Evolutionary conservation across 805 yeast genomes (phyloP).

Genomic region (Suhomyces sp.): DNA sequence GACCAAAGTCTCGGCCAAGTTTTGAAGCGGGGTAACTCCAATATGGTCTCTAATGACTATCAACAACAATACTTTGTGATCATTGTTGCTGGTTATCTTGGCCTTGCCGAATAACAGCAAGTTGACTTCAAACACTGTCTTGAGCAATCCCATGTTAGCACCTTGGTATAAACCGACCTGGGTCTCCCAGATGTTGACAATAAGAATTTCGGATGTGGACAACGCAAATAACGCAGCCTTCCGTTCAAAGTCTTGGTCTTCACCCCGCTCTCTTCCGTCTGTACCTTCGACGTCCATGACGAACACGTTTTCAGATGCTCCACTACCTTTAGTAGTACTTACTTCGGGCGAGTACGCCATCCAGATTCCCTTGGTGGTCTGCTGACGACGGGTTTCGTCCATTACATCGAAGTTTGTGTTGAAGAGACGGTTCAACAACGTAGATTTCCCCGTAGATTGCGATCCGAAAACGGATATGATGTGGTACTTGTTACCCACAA

Average conservation of each 20-base stretch:
- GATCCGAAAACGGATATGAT: constrained; percentile 95
- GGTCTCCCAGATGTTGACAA: constrained; percentile 94
- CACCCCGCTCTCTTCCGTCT: constrained; percentile 97
- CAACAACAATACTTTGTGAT: constrained; percentile 64
- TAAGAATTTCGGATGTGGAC: constrained; percentile 84
- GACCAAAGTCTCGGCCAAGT: constrained; percentile 64
- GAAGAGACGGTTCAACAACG: constrained; percentile 80
- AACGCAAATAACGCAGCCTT: constrained; percentile 94
- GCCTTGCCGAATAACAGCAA: constrained; percentile 74
- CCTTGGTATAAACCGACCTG: constrained; percentile 97
- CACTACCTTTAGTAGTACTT: constrained; percentile 17
- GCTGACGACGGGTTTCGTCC: constrained; percentile 84
- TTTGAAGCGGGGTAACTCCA: constrained; percentile 78
- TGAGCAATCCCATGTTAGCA: constrained; percentile 91
- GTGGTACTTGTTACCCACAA: constrained; percentile 72
- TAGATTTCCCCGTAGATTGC: constrained; percentile 95
- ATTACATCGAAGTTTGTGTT: constrained; percentile 88
- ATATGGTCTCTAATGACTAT: constrained; percentile 92
- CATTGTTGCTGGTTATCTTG: constrained; percentile 26
- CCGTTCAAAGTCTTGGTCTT: constrained; percentile 96
- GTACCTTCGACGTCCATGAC: constrained; percentile 99
- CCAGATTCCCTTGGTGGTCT: constrained; percentile 61
- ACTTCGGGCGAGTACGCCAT: constrained; percentile 39
- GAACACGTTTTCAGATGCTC: constrained; percentile 43
- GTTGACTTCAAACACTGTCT: constrained; percentile 96